Evolutionary conservation across 495 filamentous ascomycete genomes (phyloP), one percentile per base, ranked within the genome.

Genomic region (Haplographium delicatum): DNA sequence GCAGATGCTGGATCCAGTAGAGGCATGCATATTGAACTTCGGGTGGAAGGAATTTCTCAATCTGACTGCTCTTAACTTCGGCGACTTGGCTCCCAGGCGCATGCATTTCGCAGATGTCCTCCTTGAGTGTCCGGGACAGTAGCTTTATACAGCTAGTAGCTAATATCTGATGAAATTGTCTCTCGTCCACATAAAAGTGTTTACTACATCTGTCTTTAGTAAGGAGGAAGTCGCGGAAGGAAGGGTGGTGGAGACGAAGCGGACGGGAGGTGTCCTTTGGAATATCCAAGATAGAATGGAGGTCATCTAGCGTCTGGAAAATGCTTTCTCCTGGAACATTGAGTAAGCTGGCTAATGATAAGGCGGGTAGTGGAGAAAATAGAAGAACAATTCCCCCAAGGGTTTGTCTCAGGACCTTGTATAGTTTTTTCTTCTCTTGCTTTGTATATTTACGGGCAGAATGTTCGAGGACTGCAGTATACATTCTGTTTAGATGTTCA

Each of bases 151-250:
- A 76, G 26, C 57, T 38, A 9, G 34, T 20, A 20, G 59, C 62
- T 39, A 77, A 51, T 28, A 28, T 56, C 19, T 59, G 11, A 51
- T 77, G 64, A 1, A 58, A 51, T 44, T 57, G 26, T 50, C 53
- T 56, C 56, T 72, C 63, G 44, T 73, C 58, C 11, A 74, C 57
- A 59, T 60, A 66, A 53, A 71, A 73, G n/a, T n/a, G n/a, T 50
- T 66, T 59, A 4, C 34, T 26, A 43, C 65, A 62, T 44, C 58
- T 59, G 8, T 60, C 38, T 28, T 51, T 34, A 52, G 72, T 61
- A 31, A 77, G 39, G 11, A 80, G 65, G 53, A 71, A 78, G 54
- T 79, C 74, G 33, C 70, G 72, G 47, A 80, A 74, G n/a, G 74
- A 75, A 7, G 62, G 66, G 50, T 80, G 74, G 39, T 68, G 68